Evolutionary conservation across 192 early-diverging fungal species (phyloP), one percentile per base, ranked within the genome.

Genomic region (Linnemannia elongata): DNA sequence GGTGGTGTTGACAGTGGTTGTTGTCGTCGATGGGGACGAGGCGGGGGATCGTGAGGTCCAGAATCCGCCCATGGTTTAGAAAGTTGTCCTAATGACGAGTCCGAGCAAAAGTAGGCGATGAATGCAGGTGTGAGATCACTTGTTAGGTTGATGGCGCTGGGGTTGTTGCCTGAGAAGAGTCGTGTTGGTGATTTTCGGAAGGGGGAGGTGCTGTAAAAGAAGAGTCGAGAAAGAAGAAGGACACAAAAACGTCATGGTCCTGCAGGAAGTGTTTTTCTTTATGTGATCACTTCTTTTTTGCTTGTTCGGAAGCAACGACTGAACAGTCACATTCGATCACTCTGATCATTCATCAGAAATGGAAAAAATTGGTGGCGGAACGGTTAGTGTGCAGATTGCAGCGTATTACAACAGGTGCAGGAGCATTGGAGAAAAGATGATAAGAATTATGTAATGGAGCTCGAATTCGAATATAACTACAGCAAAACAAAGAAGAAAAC

Each of bases 51-150:
- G n/a, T 78, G 72, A 5, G 36, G 66, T 77, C 78, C 78, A 86
- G 75, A 77, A 86, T 77, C 83, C 83, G 35, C 78, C 69, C 83
- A 86, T 86, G 15, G 63, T 84, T 69, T n/a, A 20, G 72, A 36
- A 13, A 15, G 17, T n/a, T n/a, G 72, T 73, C 4, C 10, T 30
- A 66, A 66, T 66, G n/a, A 15, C 27, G n/a, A 4, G 27, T 30
- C 38, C 3, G 27, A 27, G 44, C 41, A 42, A 72, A 3, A n/a
- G n/a, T 12, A 22, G 38, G 38, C 9, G 72, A 13, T 30, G 42
- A 45, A 30, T 45, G 72, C 4, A 6, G 42, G 44, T n/a, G 20
- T 49, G 44, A 20, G n/a, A 44, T 44, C 41, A 52, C 38, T 71
- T 10, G 72, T 27, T 42, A 20, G 6, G 39, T 22, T 42, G 41